Percentiles rank a stretch among this genome's conserved stretches.
phyloP scores from a whole-genome alignment of 2,329 filamentous ascomycete genomes.

The Monosporascus cannonballus region DNA sequence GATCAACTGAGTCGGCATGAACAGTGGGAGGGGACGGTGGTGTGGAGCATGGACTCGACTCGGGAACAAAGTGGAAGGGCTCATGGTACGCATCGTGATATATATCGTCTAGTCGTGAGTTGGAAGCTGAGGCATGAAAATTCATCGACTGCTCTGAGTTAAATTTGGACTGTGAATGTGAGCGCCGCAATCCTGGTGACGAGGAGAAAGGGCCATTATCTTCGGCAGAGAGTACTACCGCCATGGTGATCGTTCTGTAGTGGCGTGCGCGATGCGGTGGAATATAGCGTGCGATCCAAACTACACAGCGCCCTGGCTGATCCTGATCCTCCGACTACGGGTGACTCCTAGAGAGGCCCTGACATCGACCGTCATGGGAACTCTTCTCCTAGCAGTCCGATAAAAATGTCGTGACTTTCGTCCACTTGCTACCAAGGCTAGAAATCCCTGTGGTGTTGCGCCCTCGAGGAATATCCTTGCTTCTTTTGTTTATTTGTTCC shows the following conservation, averaged over 20 bases:
- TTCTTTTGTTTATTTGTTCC: background rate
- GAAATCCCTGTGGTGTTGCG: no score
- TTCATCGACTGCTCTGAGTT: conserved; percentile 32
- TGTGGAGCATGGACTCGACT: conserved; percentile 45
- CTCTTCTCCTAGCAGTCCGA: background rate
- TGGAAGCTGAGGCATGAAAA: conserved; percentile 40
- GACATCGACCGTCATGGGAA: conserved; percentile 6
- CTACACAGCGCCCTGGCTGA: background rate
- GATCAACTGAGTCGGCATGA: conserved; percentile 46
- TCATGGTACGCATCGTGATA: conserved; percentile 37
- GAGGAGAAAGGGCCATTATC: conserved; percentile 52
- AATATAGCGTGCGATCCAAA: background rate
- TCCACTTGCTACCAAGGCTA: no score
- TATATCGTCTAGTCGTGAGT: conserved; percentile 40
- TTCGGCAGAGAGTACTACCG: conserved; percentile 50
- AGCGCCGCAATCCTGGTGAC: conserved; percentile 45
- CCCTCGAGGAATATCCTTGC: background rate
- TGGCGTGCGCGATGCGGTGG: background rate
- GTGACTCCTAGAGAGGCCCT: conserved; percentile 3
- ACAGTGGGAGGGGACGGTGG: conserved; percentile 50
- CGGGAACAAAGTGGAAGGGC: conserved; percentile 27
- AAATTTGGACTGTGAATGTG: conserved; percentile 56
- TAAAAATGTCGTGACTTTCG: background rate
- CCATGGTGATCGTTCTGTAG: conserved; percentile 33
- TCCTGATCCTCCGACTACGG: conserved; percentile 20